Conservation (phyloP, 495 filamentous ascomycete genomes). For the Penicillium lividum region DNA sequence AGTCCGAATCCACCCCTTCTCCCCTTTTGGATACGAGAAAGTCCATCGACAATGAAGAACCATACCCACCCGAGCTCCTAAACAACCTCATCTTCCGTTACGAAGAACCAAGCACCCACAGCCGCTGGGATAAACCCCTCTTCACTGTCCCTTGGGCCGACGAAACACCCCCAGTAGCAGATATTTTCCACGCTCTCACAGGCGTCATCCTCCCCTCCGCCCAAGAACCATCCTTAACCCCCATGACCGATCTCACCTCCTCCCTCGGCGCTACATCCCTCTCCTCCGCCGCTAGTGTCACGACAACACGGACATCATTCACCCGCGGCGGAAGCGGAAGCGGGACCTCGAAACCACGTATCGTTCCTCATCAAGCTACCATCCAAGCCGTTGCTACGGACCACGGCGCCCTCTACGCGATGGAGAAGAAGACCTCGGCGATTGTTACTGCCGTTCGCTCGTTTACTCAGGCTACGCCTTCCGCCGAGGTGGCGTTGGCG, state of each 20-base stretch:
- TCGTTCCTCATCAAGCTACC: constrained; percentile 80
- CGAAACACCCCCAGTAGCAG: constrained; percentile 59
- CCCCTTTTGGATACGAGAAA: neutral
- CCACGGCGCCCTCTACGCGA: constrained; percentile 77
- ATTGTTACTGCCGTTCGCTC: constrained; percentile 73
- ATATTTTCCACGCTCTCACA: constrained; percentile 78
- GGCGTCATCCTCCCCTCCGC: constrained; percentile 39
- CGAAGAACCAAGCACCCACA: constrained; percentile 95
- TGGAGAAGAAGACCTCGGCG: constrained; percentile 83
- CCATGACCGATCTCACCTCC: constrained; percentile 27
- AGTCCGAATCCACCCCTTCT: neutral
- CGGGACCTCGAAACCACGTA: constrained; percentile 32
- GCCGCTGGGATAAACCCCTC: constrained; percentile 89
- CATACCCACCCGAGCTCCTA: constrained; percentile 69
- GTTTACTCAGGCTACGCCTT: constrained; percentile 47
- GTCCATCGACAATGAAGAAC: constrained; percentile 39
- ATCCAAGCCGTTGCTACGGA: constrained; percentile 66
- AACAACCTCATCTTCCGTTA: constrained; percentile 94
- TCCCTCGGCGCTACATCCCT: constrained; percentile 29
- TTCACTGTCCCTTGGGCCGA: constrained; percentile 89
- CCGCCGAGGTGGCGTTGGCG: constrained; percentile 51
- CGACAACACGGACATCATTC: constrained; percentile 22
- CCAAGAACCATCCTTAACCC: constrained; percentile 24
- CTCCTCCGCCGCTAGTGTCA: constrained; percentile 36
- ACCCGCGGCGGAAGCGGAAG: constrained; percentile 11